Percentiles rank a stretch among this genome's conserved stretches.
Evolutionary conservation across 441 rosid species (phyloP).

Genomic region (Manihot esculenta): DNA sequence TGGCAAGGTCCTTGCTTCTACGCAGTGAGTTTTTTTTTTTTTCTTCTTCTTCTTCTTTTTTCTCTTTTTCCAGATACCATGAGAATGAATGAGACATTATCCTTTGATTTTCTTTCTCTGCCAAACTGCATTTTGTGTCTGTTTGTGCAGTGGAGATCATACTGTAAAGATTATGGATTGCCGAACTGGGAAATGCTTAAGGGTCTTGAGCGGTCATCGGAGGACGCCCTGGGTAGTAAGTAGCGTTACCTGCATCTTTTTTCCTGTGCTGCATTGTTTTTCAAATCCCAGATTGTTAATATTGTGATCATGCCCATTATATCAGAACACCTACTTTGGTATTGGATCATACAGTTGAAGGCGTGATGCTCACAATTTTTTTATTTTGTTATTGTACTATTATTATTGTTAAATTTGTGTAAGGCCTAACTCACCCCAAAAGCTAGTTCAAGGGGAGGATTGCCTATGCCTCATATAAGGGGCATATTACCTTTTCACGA

Average conservation of each 20-base stretch:
- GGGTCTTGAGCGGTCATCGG: conserved; percentile 72
- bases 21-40: conserved; percentile 49
- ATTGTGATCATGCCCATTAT: too few relatives aligned
- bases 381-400: too few relatives aligned
- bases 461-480: too few relatives aligned
- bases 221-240: conserved; percentile 97
- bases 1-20: conserved; percentile 77
- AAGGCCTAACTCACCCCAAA: too few relatives aligned
- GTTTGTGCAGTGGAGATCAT: conserved; percentile 74
- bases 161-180: conserved; percentile 86
- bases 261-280: not conserved
- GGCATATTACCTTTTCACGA: too few relatives aligned
- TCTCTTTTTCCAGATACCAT: not conserved
- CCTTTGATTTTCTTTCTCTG: conserved; percentile 2
- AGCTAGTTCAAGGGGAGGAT: too few relatives aligned
- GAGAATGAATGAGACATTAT: not conserved
- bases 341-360: too few relatives aligned
- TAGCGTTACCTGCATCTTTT: conserved; percentile 8
- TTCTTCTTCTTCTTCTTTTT: not conserved
- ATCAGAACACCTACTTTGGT: too few relatives aligned
- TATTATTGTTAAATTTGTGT: too few relatives aligned
- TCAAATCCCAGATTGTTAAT: too few relatives aligned
- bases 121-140: not conserved
- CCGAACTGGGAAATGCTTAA: conserved; percentile 65
- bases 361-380: too few relatives aligned